Evolutionary conservation across 805 yeast genomes (phyloP), one percentile per base, ranked within the genome.

Genomic region (Wickerhamomyces alni): DNA sequence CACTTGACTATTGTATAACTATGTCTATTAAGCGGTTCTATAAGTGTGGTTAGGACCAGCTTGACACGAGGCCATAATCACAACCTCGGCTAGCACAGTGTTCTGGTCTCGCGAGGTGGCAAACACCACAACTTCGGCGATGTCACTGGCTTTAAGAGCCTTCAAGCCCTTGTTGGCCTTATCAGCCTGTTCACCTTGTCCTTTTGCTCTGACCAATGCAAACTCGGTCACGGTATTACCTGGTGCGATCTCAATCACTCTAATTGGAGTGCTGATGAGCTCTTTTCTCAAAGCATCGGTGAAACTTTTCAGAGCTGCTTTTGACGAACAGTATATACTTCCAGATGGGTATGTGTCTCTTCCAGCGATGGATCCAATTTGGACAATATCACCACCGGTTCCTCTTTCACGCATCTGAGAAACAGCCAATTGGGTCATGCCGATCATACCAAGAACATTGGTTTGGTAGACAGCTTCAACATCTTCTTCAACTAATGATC

Each of bases 371-470:
- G 88, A 82, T 4, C 89, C 89, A 44, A 82, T 53, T 54, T 81
- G 83, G 40, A 82, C 81, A 47, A 82, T 81, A 52, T 81, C 88
- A 54, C 89, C 89, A 15, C 66, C 51, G 57, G 83, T 76, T 51
- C 82, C 79, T 51, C 82, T 79, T 40, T 70, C 68, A 57, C 82
- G 80, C 76, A 89, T 76, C 30, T 74, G 74, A 32, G 80, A 80
- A 35, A 89, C 61, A 17, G 87, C 75, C 10, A 78, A 73, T 59
- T 91, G 96, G 9, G 96, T 87, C 48, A 89, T 64, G 17, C 83
- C 75, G 45, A 89, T 83, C 64, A 89, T 70, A 10, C 96, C 97
- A 44, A 87, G 61, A 8, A 89, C 96, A 55, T 89, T 91, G 42
- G 96, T 87, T 54, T 82, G 74, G 60, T 85, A 80, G 95, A 88